A percentile compares a stretch with the other conserved stretches of the same genome.
Evolutionary conservation across 768 basidiomycete genomes (phyloP).

Genomic region (Favolaschia claudopus): DNA sequence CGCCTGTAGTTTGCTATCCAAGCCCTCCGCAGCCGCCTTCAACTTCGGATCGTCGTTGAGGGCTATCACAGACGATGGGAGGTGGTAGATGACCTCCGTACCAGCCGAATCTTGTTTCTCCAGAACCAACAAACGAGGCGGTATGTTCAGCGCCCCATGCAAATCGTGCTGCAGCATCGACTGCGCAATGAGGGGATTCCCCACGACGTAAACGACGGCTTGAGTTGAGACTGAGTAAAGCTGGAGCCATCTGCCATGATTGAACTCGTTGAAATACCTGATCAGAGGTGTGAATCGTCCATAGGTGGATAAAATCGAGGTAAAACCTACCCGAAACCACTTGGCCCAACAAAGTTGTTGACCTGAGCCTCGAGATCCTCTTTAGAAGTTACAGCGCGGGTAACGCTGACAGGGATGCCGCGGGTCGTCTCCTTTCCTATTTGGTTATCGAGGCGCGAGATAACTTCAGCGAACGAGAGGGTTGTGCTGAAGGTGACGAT

Average conservation of each 20-base stretch:
- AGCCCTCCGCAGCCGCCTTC: constrained; percentile 36
- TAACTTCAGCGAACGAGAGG: constrained; percentile 48
- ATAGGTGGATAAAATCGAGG: neutral
- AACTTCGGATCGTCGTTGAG: constrained; percentile 40
- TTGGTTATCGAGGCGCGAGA: constrained; percentile 50
- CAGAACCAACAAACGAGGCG: constrained; percentile 52
- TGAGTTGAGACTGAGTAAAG: constrained; percentile 38
- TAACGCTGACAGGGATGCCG: constrained; percentile 32
- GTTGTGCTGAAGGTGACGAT: constrained; percentile 52
- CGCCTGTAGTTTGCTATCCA: constrained; percentile 55
- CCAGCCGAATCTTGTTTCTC: constrained; percentile 48
- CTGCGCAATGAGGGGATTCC: constrained; percentile 60
- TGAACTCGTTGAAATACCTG: constrained; percentile 52
- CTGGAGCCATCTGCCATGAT: constrained; percentile 46
- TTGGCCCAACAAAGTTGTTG: constrained; percentile 36
- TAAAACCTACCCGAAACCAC: constrained; percentile 56
- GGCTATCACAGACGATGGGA: constrained; percentile 55
- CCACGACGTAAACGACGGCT: constrained; percentile 53
- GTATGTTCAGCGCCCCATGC: constrained; percentile 50
- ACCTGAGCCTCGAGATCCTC: constrained; percentile 47
- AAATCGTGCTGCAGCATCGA: constrained; percentile 50
- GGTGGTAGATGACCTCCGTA: constrained; percentile 53
- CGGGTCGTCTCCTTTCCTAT: constrained; percentile 48
- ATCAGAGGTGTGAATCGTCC: neutral
- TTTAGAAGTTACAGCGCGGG: constrained; percentile 35